Evolutionary conservation across 257 asterid species (phyloP).

Genomic region (Solanum rostratum): DNA sequence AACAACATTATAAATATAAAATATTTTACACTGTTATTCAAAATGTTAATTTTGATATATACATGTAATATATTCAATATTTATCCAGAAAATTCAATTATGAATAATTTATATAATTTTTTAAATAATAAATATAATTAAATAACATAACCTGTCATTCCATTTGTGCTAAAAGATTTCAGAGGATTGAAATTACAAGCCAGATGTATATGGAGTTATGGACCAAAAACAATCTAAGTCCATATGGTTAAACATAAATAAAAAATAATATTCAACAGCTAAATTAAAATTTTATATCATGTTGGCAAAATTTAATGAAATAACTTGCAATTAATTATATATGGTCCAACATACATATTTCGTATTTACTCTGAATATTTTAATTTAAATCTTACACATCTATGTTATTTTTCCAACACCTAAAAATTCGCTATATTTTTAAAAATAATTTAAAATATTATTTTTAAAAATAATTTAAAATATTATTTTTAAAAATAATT

Average conservation of each 20-base stretch:
- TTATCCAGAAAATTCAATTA: not conserved
- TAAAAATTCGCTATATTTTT: not conserved
- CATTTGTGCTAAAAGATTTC: no score
- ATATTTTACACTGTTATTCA: no score
- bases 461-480: not conserved
- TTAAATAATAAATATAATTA: not conserved
- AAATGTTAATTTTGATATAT: no score
- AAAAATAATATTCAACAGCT: not conserved
- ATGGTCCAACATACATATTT: no score
- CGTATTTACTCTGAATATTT: not conserved
- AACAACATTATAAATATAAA: no score
- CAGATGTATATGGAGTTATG: not conserved
- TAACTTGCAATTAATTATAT: not conserved
- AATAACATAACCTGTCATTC: no score
- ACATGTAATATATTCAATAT: not conserved
- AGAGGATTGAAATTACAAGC: not conserved
- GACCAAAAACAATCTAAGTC: not conserved
- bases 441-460: not conserved
- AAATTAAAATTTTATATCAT: not conserved
- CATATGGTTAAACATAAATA: not conserved
- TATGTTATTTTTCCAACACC: not conserved
- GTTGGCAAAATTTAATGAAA: not conserved
- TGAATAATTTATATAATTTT: not conserved
- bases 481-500: not conserved
- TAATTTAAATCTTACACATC: not conserved